Evolutionary conservation across 768 basidiomycete genomes (phyloP).

Genomic region (Leucocoprinus leucothites): DNA sequence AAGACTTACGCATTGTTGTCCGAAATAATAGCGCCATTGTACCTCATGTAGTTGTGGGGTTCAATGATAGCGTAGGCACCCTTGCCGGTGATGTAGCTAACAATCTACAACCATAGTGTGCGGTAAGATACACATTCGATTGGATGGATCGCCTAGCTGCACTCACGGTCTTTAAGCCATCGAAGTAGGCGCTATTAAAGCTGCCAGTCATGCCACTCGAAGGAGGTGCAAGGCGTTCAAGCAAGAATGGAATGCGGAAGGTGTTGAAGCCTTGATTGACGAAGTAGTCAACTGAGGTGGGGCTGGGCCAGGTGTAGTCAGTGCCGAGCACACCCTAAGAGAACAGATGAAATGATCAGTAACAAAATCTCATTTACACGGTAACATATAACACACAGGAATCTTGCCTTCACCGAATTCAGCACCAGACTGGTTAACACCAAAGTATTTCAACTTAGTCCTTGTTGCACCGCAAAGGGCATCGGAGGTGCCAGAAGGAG

Average conservation of each 20-base stretch:
- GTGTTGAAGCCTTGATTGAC: constrained; percentile 54
- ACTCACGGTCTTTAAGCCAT: constrained; percentile 42
- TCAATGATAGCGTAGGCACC: constrained; percentile 56
- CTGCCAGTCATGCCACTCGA: constrained; percentile 50
- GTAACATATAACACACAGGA: constrained; percentile 36
- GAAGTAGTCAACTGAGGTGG: constrained; percentile 48
- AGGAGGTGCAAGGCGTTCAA: constrained; percentile 55
- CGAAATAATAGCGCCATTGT: constrained; percentile 49
- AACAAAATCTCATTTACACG: neutral
- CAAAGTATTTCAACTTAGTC: constrained; percentile 62
- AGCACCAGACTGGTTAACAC: constrained; percentile 61
- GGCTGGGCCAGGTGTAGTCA: constrained; percentile 50
- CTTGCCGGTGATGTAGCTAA: constrained; percentile 59
- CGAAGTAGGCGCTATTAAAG: constrained; percentile 51
- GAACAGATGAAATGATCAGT: neutral
- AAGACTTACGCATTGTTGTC: constrained; percentile 42
- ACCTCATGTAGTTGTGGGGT: constrained; percentile 63
- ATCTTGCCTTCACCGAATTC: constrained; percentile 51
- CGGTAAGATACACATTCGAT: neutral
- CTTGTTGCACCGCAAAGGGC: constrained; percentile 13
- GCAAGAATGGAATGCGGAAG: constrained; percentile 59
- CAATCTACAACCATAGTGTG: constrained; percentile 34
- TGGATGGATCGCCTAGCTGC: neutral
- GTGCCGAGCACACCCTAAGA: constrained; percentile 33
- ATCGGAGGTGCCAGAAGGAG: neutral